These are phyloP conservation scores for Verticillium nonalfalfae DNA, from an alignment of 2,329 filamentous ascomycete species.

Conservation along the genomic window DNA sequence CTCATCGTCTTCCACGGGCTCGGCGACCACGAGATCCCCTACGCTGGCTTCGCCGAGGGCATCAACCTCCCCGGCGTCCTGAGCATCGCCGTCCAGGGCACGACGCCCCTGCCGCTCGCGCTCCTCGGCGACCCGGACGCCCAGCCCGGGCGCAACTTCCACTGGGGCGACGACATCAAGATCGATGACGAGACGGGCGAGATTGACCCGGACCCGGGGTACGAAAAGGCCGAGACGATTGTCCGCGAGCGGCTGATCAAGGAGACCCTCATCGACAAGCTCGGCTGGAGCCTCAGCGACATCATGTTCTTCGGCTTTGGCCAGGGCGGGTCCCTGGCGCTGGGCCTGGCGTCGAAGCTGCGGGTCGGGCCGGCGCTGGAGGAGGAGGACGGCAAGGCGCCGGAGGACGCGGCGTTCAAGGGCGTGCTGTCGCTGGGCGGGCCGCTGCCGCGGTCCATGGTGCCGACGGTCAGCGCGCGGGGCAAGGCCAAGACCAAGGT, in stretches of 20 bases:
- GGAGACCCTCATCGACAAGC: conserved; percentile 43
- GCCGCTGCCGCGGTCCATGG: conserved; percentile 45
- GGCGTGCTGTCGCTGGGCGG: conserved; percentile 61
- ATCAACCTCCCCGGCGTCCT: conserved; percentile 72
- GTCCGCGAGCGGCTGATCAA: conserved; percentile 46
- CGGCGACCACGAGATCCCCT: conserved; percentile 66
- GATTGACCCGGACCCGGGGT: conserved; percentile 57
- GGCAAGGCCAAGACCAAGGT: conserved; percentile 58
- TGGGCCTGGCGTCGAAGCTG: conserved; percentile 46
- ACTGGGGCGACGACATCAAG: conserved; percentile 63
- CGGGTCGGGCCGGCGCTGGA: conserved; percentile 24
- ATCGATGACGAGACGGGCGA: conserved; percentile 43
- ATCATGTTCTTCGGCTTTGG: conserved; percentile 61
- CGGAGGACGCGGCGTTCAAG: conserved; percentile 27
- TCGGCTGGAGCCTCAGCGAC: conserved; percentile 54
- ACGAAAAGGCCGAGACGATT: conserved; percentile 37
- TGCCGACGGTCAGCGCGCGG: conserved; percentile 34
- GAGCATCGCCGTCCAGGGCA: conserved; percentile 67
- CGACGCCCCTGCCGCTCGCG: conserved; percentile 60
- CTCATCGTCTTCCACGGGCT: conserved; percentile 80
- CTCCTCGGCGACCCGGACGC: conserved; percentile 42
- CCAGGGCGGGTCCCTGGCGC: conserved; percentile 58
- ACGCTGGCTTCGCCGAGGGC: conserved; percentile 61
- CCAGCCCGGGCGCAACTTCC: conserved; percentile 25
- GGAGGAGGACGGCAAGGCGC: conserved; percentile 14